Evolutionary conservation across 768 basidiomycete species (phyloP), one percentile per base, ranked within the genome.

Genomic region (Tephrocybe sp.): DNA sequence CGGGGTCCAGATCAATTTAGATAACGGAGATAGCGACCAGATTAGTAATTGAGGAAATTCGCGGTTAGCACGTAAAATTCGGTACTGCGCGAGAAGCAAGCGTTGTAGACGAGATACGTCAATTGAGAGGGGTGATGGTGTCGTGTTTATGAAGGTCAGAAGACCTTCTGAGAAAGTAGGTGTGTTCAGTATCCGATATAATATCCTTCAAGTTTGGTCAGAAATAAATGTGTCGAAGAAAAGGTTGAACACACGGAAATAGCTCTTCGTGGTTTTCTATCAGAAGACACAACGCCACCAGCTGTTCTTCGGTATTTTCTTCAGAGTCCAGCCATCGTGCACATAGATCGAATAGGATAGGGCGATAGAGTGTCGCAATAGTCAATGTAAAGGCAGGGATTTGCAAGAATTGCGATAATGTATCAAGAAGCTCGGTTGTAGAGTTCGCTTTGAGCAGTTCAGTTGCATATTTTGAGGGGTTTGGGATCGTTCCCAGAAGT

Each of bases 1-100:
- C 2, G 67, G 58, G 1, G 70, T 68, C 72, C 74, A 78, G 6
- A 78, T 74, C 20, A 81, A 61, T 39, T 58, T 61, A 9, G 72
- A 73, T 23, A 81, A 62, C 10, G 84, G 78, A 55, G 84, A 77
- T 20, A 84, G 69, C 0, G 78, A 69, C 93, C 93, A 96, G 28
- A 68, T 60, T n/a, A 84, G 68, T 14, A 79, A 69, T 14, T 62
- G 53, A 2, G 91, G 85, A 17, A 94, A 75, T 54, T 82, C 72
- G 14, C 84, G 83, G 64, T 90, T 93, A 20, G 83, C 83, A 62
- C 79, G 76, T 15, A 94, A 73, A 43, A 96, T 77, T 33, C 94
- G 85, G 62, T 89, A 89, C 61, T 94, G 91, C 0, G 89, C 81
- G 38, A 96, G 74, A 26, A 97, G 77, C 0, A 88, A 66, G 44